Base-by-base conservation (phyloP, 2,329 filamentous ascomycete species). In the Exophiala xenobiotica region DNA sequence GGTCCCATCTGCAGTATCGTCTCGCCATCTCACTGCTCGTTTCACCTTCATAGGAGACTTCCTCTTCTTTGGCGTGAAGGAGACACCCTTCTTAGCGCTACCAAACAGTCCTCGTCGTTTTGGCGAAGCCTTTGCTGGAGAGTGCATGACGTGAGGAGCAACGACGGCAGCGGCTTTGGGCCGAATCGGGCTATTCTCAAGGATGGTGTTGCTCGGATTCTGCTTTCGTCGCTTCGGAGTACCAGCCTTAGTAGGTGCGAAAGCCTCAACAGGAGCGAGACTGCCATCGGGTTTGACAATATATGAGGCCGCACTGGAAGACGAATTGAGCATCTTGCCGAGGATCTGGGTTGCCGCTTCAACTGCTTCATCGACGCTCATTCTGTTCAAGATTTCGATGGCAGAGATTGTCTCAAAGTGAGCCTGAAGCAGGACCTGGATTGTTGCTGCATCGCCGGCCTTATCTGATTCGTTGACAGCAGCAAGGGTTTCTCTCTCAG, bases 381-480 rank as follows among this genome's bases (percentile, higher is more conserved):
- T 90, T 27, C 81, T 77, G 61, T 92, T 81, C 19, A 93, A 88
- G 59, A 89, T 87, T 48, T 86, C 83, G 47, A 99, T 80, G 0
- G 90, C 89, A 3, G 88, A 78, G 54, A 97, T 81, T 2, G 91
- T 92, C 63, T 96, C 91, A 61, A 99, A 95, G 64, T 97, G 92
- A 9, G 92, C 89, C 46, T 87, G 86, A 8, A 97, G 80, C 48
- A 99, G 78, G 43, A 88, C 81, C 69, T 96, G 91, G 64, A 96
- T 78, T 59, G 88, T 82, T 14, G 81, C 82, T 16, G 85, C 82
- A 65, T 96, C 90, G 9, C 86, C 87, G 20, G 80, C 78, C 71
- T 86, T 92, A 57, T 97, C 91, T 63, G 93, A 85, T 48, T 97
- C 90, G 8, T 90, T 69, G 16, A 96, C 81, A 46, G 89, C 84